Conservation (phyloP, 257 asterid genomes). For the Fraxinus pennsylvanica region DNA sequence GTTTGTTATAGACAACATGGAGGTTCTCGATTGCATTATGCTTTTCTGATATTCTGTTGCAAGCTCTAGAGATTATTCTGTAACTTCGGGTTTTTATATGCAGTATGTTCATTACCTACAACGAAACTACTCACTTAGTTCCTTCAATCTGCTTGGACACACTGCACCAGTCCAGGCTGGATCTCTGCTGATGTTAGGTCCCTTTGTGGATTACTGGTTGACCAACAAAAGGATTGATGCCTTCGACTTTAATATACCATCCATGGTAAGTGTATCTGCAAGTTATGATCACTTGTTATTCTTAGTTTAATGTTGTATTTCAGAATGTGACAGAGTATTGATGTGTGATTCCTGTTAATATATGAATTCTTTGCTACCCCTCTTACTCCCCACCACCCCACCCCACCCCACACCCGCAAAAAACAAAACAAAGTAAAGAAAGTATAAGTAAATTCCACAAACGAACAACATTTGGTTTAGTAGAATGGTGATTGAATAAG, state of each 20-base stretch:
- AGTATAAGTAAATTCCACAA: not conserved
- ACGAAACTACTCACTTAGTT: constrained; percentile 88
- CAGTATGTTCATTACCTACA: constrained; percentile 98
- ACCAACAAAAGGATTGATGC: constrained; percentile 84
- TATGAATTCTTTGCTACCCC: not conserved
- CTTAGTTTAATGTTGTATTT: not conserved
- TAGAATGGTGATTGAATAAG: not conserved
- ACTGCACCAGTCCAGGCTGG: constrained; percentile 98
- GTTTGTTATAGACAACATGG: not conserved
- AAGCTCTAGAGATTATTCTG: constrained; percentile 18
- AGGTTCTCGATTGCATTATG: not conserved
- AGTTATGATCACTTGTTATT: constrained; percentile 15
- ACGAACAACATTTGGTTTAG: not conserved
- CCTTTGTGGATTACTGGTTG: constrained; percentile 95
- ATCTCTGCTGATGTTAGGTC: constrained; percentile 76
- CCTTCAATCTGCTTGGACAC: constrained; percentile 98
- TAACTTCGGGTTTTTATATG: constrained; percentile 35
- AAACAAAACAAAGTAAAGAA: not conserved
- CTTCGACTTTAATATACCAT: constrained; percentile 57
- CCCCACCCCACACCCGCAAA: not conserved
- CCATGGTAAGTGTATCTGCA: constrained; percentile 57
- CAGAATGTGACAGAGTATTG: not conserved
- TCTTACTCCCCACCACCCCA: not conserved
- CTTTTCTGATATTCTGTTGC: constrained; percentile 13
- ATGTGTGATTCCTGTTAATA: not conserved